Evolutionary conservation across 1,284 basidiomycete species (phyloP).

Genomic region (Jaminaea rosea): DNA sequence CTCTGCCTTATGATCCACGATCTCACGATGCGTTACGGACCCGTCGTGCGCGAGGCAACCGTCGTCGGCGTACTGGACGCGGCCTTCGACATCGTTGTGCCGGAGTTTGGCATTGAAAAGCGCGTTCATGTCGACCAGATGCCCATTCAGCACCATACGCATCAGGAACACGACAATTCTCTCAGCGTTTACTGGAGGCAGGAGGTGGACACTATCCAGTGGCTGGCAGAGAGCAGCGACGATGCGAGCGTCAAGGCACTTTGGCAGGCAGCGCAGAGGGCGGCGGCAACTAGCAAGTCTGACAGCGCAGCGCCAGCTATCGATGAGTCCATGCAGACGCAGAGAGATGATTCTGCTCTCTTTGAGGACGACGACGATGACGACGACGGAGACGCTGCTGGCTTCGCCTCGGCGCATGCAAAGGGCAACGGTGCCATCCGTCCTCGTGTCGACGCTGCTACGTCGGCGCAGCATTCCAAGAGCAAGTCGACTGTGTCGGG

Average conservation of each 20-base stretch:
- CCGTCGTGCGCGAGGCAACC: constrained; percentile 74
- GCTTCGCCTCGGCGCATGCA: too few relatives aligned
- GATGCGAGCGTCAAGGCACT: constrained; percentile 52
- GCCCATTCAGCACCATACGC: constrained; percentile 75
- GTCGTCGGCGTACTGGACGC: constrained; percentile 89
- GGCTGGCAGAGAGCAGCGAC: constrained; percentile 77
- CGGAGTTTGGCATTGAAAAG: constrained; percentile 95
- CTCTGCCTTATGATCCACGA: constrained; percentile 86
- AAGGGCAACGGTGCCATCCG: too few relatives aligned
- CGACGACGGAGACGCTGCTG: too few relatives aligned
- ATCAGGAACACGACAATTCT: constrained; percentile 80
- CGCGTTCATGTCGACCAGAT: constrained; percentile 97
- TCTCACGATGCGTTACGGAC: constrained; percentile 84
- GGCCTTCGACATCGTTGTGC: constrained; percentile 86
- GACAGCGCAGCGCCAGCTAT: too few relatives aligned
- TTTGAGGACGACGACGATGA: constrained; percentile 38
- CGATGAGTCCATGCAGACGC: constrained; percentile 35
- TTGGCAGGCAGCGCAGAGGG: constrained; percentile 19
- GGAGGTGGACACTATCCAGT: constrained; percentile 71
- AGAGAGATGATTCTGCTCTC: constrained; percentile 32
- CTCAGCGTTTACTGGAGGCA: constrained; percentile 67
- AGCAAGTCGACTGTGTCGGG: constrained; percentile 20
- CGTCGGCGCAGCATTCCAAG: constrained; percentile 15
- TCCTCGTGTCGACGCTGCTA: constrained; percentile 19
- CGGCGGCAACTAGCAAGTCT: constrained; percentile 5